These are phyloP conservation scores for Hibiscus tridactylites DNA, from an alignment of 345 rosid genomes.

Conservation along the genomic window DNA sequence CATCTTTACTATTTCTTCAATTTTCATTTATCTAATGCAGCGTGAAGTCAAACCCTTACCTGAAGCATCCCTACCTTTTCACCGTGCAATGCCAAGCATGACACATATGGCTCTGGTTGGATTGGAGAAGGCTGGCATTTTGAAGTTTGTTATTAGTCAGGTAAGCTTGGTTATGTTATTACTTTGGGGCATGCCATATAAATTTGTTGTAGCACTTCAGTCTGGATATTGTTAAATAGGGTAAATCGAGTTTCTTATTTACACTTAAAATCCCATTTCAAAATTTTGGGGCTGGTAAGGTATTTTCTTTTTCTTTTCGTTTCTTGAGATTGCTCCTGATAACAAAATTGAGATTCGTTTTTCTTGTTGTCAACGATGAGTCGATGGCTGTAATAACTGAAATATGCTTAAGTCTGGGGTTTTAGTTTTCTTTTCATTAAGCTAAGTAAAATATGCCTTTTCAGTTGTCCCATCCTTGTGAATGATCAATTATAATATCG, in stretches of 20 bases:
- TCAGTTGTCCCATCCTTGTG: too few relatives aligned
- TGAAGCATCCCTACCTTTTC: constrained; percentile 85
- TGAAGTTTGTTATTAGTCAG: constrained; percentile 90
- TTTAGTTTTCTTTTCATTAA: too few relatives aligned
- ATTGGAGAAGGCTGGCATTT: constrained; percentile 76
- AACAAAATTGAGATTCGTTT: not conserved
- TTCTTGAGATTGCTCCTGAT: not conserved
- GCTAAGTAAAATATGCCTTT: too few relatives aligned
- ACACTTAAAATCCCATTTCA: not conserved
- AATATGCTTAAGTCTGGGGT: too few relatives aligned
- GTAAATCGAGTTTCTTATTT: not conserved
- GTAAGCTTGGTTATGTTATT: constrained; percentile 23
- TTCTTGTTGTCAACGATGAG: not conserved
- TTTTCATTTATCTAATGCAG: constrained; percentile 30
- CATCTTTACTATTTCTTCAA: not conserved
- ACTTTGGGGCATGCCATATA: not conserved
- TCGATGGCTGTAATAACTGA: too few relatives aligned
- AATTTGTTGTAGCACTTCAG: not conserved
- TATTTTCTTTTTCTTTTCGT: not conserved
- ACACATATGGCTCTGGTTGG: constrained; percentile 97
- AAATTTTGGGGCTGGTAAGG: not conserved
- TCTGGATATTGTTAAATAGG: not conserved
- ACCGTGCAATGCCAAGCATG: constrained; percentile 93
- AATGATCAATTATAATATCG: too few relatives aligned
- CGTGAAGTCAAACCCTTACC: constrained; percentile 87